Evolutionary conservation across 495 filamentous ascomycete species (phyloP), one percentile per base, ranked within the genome.

Genomic region (Talaromyces borbonicus): DNA sequence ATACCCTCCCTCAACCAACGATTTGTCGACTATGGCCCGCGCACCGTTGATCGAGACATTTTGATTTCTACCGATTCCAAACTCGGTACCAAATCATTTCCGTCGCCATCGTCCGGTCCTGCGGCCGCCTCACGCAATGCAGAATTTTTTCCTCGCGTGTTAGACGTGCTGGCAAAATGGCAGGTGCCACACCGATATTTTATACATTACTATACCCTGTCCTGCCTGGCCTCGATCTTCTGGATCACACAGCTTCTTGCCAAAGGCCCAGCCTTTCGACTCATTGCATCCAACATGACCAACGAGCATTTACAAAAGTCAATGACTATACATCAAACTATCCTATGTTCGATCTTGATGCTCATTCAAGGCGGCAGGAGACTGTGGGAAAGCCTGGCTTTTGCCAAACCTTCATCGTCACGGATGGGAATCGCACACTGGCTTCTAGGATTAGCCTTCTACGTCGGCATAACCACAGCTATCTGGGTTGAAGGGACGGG

Each of bases 171-270:
- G 8, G 70, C 76, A 29, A 62, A 59, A 32, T 56, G 73, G 53
- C 68, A 63, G 56, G 84, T 97, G 8, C 89, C 93, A 3, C 92
- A 96, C 60, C 67, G 72, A 42, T 98, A 81, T 72, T 98, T 98
- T 64, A 72, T 66, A 6, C 82, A 89, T 46, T 98, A 95, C 63
- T 98, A 98, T 56, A 56, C 86, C 26, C 56, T 77, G 16, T 93
- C 84, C 0, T 52, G 90, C 2, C 52, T 67, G 4, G 82, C 79
- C 32, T 90, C 83, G 1, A 44, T 81, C 3, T 86, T 95, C 61
- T 96, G 92, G 90, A 72, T 67, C 0, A 33, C 56, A 29, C 86
- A 95, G 58, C 71, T 87, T n/a, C 51, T 78, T 15, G 58, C 51
- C 11, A 64, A 72, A 41, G 87, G 86, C 1, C 41, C 45, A 2